These are phyloP conservation scores for Chamaenerion angustifolium DNA, from an alignment of 345 rosid genomes.

Conservation along the genomic window DNA sequence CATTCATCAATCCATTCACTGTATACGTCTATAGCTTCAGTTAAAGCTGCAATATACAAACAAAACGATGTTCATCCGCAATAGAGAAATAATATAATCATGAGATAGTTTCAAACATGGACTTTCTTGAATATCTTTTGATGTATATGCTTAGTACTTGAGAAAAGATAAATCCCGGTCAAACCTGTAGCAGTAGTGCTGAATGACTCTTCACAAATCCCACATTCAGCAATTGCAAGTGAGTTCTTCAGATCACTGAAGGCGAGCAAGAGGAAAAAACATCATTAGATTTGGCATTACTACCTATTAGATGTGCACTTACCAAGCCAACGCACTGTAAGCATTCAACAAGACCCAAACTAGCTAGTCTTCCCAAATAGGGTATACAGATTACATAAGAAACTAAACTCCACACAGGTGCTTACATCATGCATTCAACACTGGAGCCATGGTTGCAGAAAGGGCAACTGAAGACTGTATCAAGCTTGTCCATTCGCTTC, in stretches of 20 bases:
- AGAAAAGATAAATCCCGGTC: neutral
- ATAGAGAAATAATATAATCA: neutral
- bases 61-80: neutral
- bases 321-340: neutral
- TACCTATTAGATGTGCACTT: too few relatives aligned
- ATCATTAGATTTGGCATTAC: neutral
- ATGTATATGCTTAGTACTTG: too few relatives aligned
- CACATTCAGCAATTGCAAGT: constrained; percentile 65
- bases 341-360: neutral
- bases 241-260: constrained; percentile 81
- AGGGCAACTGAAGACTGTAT: constrained; percentile 89
- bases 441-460: constrained; percentile 92
- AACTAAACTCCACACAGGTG: neutral
- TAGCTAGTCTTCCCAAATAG: neutral
- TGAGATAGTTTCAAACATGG: too few relatives aligned
- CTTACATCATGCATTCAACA: constrained; percentile 77
- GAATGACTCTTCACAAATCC: constrained; percentile 80
- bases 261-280: neutral
- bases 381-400: neutral
- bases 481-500: constrained; percentile 91
- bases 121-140: too few relatives aligned
- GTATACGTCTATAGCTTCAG: constrained; percentile 81
- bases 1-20: constrained; percentile 99
- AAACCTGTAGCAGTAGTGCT: constrained; percentile 79
- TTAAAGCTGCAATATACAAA: constrained; percentile 45